Percentiles rank a stretch among this genome's conserved stretches.
Evolutionary conservation across 2,329 filamentous ascomycete species (phyloP).

Genomic region (Cylindrodendrum hubeiense): DNA sequence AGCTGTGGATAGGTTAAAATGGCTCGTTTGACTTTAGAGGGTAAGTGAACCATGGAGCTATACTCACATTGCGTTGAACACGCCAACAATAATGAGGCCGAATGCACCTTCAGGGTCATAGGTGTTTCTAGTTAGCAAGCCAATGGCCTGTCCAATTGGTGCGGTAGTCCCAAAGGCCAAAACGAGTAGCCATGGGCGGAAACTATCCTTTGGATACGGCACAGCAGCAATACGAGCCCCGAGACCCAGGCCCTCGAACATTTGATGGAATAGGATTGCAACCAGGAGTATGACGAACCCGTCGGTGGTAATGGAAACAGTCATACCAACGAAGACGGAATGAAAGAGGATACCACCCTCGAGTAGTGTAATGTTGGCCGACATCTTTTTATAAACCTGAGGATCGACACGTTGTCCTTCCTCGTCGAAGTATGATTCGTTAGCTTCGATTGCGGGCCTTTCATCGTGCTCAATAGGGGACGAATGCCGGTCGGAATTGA

Average conservation of each 20-base stretch:
- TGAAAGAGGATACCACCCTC: slow-evolving; percentile 86
- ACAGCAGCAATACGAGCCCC: slow-evolving; percentile 79
- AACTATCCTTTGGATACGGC: slow-evolving; percentile 67
- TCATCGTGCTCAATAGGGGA: slow-evolving; percentile 44
- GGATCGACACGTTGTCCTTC: slow-evolving; percentile 60
- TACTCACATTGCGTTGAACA: slow-evolving; percentile 74
- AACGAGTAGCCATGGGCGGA: slow-evolving; percentile 71
- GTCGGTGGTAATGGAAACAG: slow-evolving; percentile 76
- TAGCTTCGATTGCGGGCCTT: slow-evolving; percentile 44
- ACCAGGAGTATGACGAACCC: slow-evolving; percentile 75
- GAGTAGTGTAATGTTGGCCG: slow-evolving; percentile 79
- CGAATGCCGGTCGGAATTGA: slow-evolving; percentile 51
- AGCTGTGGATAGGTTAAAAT: slow-evolving; percentile 52
- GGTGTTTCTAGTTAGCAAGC: slow-evolving; percentile 65
- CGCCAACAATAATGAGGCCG: slow-evolving; percentile 72
- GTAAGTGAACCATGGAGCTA: fast-evolving
- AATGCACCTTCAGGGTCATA: slow-evolving; percentile 75
- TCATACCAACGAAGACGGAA: slow-evolving; percentile 82
- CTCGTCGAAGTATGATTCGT: slow-evolving; percentile 54
- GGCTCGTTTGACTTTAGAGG: background rate
- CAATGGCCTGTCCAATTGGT: slow-evolving; percentile 74
- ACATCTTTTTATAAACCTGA: slow-evolving; percentile 68
- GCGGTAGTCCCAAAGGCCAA: slow-evolving; percentile 73
- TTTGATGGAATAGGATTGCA: slow-evolving; percentile 80
- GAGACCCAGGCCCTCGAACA: slow-evolving; percentile 76